Percentiles rank a stretch among this genome's conserved stretches.
These are phyloP conservation scores for Rutstroemia sp. DNA, from an alignment of 2,329 filamentous ascomycete genomes.

Conservation along the genomic window DNA sequence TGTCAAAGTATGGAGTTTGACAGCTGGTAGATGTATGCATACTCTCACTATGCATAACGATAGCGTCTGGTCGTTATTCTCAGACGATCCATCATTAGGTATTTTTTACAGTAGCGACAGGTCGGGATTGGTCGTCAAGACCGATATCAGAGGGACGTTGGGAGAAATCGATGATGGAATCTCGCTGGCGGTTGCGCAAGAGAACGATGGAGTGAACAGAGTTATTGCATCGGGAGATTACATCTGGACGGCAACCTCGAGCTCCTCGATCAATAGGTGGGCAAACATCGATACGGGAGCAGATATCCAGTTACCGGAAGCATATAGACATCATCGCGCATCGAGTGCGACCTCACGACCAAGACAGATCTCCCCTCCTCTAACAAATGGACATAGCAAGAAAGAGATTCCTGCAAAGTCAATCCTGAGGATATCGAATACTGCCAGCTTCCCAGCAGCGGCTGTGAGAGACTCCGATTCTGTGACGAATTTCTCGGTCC, in stretches of 20 bases:
- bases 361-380: conserved; percentile 30
- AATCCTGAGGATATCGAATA: conserved; percentile 76
- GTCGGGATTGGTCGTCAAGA: conserved; percentile 91
- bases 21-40: conserved; percentile 91
- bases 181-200: conserved; percentile 84
- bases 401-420: conserved; percentile 71
- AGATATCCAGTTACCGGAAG: conserved; percentile 58
- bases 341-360: conserved; percentile 37
- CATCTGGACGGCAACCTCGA: conserved; percentile 66
- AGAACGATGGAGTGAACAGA: conserved; percentile 74
- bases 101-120: conserved; percentile 95
- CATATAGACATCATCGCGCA: conserved; percentile 42
- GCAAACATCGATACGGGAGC: conserved; percentile 71
- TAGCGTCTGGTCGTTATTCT: conserved; percentile 93
- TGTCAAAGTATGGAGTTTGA: conserved; percentile 96
- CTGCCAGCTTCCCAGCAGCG: conserved; percentile 63
- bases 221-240: conserved; percentile 46
- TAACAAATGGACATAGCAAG: conserved; percentile 33
- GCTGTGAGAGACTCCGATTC: conserved; percentile 46
- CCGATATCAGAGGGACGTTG: conserved; percentile 69
- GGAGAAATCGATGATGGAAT: conserved; percentile 78
- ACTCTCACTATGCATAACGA: conserved; percentile 99
- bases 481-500: conserved; percentile 41
- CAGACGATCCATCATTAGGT: conserved; percentile 74
- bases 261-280: conserved; percentile 70